Base-by-base conservation (phyloP, 2,329 filamentous ascomycete genomes). In the Thermothelomyces thermophilus region DNA sequence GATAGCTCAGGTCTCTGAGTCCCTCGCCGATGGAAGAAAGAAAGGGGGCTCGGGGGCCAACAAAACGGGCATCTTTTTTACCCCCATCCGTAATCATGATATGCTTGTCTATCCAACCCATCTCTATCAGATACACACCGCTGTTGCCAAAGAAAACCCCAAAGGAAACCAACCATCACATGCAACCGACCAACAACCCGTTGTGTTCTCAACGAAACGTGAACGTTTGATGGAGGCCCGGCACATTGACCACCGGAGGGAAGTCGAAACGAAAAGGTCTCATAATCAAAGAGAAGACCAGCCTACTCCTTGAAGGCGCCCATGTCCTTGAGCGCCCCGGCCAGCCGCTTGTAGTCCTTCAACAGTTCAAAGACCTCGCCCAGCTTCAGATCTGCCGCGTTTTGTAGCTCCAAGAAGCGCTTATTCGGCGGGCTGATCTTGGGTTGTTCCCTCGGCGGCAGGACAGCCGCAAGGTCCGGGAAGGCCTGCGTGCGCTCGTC, bases 311-410 rank as follows among this genome's bases (percentile, higher is more conserved):
- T 74, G 60, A 85, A 81, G 9, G 79, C 81, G 17, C 75, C 80
- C 62, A 80, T 68, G 42, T 82, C 79, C 59, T 80, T 80, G 50
- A 90, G 64, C 8, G 78, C 79, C 24, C 73, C 73, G 0, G 85
- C 86, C 41, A 91, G 68, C 46, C 87, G 73, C 59, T 86, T 79
- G 61, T 91, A 91, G 64, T 91, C 87, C 48, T 80, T 75, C 19
- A 91, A 67, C 42, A 91, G 69, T 49, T 86, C 79, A 20, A 84
- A 68, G 16, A 91, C 82, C 60, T 91, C 87, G n/a, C 81, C 79
- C 22, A 91, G 70, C 48, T 75, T 82, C 24, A 91, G 71, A 41
- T 91, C 86, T 0, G 77, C 77, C 0, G 83, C 82, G 62, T 83
- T 83, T 60, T 85, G 75, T 49, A 85, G 65, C 58, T 88, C 83